A percentile compares a stretch with the other conserved stretches of the same genome.
Evolutionary conservation across 139 green algal species (phyloP).

Genomic region (Chlorella sp.): DNA sequence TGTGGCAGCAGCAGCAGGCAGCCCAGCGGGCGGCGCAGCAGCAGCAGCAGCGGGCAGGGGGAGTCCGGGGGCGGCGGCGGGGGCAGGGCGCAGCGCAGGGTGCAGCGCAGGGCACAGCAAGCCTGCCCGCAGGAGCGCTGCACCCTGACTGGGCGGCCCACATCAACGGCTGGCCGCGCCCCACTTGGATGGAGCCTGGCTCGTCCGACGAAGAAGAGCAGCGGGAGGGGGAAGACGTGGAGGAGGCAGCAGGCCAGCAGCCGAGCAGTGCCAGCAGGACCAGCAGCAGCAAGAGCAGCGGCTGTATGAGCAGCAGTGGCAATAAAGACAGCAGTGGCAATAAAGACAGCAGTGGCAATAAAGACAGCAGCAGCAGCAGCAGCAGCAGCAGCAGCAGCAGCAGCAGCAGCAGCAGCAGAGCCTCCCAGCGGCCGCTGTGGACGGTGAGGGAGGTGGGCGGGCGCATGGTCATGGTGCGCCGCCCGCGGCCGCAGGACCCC

Average conservation of each 20-base stretch:
- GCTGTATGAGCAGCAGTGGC: no score
- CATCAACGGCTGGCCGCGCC: constrained; percentile 4
- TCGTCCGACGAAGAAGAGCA: background rate
- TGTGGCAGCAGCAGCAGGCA: background rate
- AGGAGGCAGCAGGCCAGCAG: no score
- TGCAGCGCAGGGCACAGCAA: background rate
- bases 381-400: no score
- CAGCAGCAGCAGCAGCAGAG: no score
- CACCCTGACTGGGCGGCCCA: constrained; percentile 1
- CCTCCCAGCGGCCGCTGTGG: background rate
- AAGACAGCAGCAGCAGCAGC: no score
- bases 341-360: no score
- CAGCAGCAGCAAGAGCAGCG: no score
- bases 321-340: no score
- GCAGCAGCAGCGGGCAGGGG: background rate
- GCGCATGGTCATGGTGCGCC: constrained; percentile 19
- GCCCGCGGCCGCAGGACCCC: background rate
- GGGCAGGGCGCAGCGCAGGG: background rate
- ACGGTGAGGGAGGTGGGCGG: constrained; percentile 32
- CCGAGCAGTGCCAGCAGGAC: no score
- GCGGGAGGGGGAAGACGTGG: background rate
- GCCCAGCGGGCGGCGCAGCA: background rate
- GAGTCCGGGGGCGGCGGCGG: background rate
- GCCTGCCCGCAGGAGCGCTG: background rate
- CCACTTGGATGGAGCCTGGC: constrained; percentile 14